These are phyloP conservation scores for Raphanus sativus DNA, from an alignment of 345 rosid species.

Conservation along the genomic window DNA sequence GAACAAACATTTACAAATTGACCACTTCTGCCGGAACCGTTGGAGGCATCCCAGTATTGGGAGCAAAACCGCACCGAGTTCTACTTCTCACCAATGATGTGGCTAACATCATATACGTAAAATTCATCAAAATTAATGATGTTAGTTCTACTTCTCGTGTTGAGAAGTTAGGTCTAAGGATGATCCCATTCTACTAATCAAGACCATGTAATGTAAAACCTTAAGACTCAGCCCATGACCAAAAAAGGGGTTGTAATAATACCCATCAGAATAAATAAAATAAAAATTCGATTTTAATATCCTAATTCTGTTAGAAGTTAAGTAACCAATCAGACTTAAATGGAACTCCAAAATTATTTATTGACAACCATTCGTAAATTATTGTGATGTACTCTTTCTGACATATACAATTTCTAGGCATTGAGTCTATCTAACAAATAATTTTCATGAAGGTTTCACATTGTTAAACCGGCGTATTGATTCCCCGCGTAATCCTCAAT, in stretches of 20 bases:
- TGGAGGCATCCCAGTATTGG: conserved; percentile 5
- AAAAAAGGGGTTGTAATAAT: not conserved
- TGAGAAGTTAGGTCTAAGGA: conserved; percentile 22
- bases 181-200: conserved; percentile 21
- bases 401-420: not conserved
- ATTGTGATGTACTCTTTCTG: not conserved
- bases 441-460: not conserved
- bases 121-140: not conserved
- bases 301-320: not conserved
- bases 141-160: not conserved
- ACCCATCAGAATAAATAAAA: not conserved
- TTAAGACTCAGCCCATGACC: not conserved
- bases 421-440: not conserved
- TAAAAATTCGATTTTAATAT: not conserved
- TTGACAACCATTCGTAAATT: not conserved
- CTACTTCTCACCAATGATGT: not conserved
- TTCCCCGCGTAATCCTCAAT: not conserved
- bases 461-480: not conserved
- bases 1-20: conserved; percentile 12
- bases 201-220: not conserved
- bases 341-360: not conserved
- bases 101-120: not conserved
- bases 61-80: not conserved
- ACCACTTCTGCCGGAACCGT: not conserved
- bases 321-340: not conserved